Conservation (phyloP, 768 basidiomycete genomes). For the Lactarius sanguifluus region DNA sequence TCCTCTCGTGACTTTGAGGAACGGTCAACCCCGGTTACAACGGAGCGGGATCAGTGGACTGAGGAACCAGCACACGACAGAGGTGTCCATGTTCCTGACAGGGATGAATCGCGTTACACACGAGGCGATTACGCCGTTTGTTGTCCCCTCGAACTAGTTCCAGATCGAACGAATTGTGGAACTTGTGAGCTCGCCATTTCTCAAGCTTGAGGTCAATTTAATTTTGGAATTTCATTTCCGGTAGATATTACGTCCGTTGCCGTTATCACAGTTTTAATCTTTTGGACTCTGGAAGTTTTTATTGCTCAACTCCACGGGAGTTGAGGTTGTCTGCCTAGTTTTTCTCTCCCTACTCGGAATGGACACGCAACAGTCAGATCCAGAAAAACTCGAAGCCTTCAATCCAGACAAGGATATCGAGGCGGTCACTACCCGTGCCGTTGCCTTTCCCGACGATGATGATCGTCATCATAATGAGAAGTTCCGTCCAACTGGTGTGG, state of each 20-base stretch:
- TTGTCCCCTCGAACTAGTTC: not conserved
- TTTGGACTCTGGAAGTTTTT: conserved; percentile 2
- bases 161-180: not conserved
- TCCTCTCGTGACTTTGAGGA: not conserved
- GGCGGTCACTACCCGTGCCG: conserved; percentile 43
- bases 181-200: not conserved
- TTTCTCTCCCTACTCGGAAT: conserved; percentile 12
- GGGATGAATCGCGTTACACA: conserved; percentile 9
- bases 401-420: conserved; percentile 36
- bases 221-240: not conserved
- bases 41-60: not conserved
- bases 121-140: not conserved
- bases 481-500: conserved; percentile 52
- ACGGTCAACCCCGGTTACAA: not conserved
- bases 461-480: conserved; percentile 34
- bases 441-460: conserved; percentile 48
- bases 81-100: not conserved
- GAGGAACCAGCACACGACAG: not conserved
- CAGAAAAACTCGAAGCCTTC: conserved; percentile 16
- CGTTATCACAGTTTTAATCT: not conserved
- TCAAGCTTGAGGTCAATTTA: not conserved
- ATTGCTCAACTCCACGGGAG: not conserved
- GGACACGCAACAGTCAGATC: conserved; percentile 18
- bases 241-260: not conserved
- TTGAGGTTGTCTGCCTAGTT: not conserved